phyloP scores from a whole-genome alignment of 2,329 filamentous ascomycete species.

The Penicillium sp. region DNA sequence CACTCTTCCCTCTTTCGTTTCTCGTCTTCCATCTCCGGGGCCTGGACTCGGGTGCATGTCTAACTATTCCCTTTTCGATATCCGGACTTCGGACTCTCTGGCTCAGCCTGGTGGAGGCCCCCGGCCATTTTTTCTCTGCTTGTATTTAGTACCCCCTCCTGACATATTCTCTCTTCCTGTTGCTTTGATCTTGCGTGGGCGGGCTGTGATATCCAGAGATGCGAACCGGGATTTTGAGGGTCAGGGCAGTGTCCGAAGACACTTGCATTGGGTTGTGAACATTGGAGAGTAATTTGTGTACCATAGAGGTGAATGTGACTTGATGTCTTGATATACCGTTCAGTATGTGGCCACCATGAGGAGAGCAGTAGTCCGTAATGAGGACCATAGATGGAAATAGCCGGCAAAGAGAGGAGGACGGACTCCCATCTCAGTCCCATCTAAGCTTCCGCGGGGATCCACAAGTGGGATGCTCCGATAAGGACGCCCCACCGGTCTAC shows the following conservation, averaged over 20 bases:
- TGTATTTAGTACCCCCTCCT: conserved; percentile 30
- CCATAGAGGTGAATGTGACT: conserved; percentile 28
- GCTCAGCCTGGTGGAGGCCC: conserved; percentile 10
- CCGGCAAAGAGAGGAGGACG: neutral
- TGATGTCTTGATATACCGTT: conserved; percentile 11
- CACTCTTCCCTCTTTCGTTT: conserved; percentile 17
- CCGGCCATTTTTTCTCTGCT: conserved; percentile 21
- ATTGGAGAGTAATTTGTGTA: conserved; percentile 28
- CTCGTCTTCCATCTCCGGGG: conserved; percentile 15
- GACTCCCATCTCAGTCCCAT: neutral
- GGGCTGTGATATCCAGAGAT: conserved; percentile 14
- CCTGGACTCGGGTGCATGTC: conserved; percentile 15
- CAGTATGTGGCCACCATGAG: neutral
- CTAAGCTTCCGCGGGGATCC: neutral
- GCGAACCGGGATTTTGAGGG: conserved; percentile 7
- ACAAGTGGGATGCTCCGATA: neutral
- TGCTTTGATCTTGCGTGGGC: conserved; percentile 16
- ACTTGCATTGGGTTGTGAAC: conserved; percentile 15
- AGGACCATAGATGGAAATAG: neutral
- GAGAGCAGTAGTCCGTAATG: no score
- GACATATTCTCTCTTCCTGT: conserved; percentile 25
- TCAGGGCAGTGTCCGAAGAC: conserved; percentile 6
- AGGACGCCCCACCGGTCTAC: neutral
- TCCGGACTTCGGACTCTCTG: conserved; percentile 15
- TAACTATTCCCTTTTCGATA: conserved; percentile 16